These are phyloP conservation scores for Pogostemon cablin DNA, from an alignment of 257 asterid species.

Conservation along the genomic window DNA sequence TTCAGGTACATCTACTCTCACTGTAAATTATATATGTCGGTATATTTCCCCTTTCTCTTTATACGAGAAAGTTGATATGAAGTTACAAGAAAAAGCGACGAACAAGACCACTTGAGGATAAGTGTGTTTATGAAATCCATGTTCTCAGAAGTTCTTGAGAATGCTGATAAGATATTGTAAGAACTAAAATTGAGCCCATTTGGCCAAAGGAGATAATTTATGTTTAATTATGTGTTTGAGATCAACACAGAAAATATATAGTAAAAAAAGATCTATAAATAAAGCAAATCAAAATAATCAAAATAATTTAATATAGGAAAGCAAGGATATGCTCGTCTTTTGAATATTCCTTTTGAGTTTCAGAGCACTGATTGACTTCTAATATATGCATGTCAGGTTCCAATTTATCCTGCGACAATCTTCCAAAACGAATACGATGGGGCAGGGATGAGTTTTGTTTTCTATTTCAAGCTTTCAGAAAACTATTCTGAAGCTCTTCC, in stretches of 20 bases:
- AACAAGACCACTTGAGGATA: background rate
- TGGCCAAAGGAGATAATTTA: background rate
- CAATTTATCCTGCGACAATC: conserved; percentile 75
- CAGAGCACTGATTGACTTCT: background rate
- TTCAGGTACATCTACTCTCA: conserved; percentile 61
- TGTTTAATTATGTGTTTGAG: background rate
- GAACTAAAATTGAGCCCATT: background rate
- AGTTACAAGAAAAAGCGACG: background rate
- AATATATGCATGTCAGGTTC: conserved; percentile 54
- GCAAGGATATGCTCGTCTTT: background rate
- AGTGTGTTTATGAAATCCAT: background rate
- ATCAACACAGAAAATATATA: background rate
- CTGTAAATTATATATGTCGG: background rate
- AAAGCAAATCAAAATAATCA: background rate
- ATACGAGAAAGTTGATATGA: background rate
- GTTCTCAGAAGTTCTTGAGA: background rate
- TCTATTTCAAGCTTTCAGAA: conserved; percentile 86
- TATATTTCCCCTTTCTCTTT: conserved; percentile 8
- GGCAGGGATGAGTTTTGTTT: conserved; percentile 74
- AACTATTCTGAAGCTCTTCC: conserved; percentile 75
- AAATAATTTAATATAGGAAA: background rate
- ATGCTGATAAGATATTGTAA: background rate
- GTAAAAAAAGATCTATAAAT: background rate
- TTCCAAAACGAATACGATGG: conserved; percentile 87
- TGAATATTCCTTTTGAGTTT: conserved; percentile 10